Base-by-base conservation (phyloP, 2,329 filamentous ascomycete species). In the Apiospora marii region DNA sequence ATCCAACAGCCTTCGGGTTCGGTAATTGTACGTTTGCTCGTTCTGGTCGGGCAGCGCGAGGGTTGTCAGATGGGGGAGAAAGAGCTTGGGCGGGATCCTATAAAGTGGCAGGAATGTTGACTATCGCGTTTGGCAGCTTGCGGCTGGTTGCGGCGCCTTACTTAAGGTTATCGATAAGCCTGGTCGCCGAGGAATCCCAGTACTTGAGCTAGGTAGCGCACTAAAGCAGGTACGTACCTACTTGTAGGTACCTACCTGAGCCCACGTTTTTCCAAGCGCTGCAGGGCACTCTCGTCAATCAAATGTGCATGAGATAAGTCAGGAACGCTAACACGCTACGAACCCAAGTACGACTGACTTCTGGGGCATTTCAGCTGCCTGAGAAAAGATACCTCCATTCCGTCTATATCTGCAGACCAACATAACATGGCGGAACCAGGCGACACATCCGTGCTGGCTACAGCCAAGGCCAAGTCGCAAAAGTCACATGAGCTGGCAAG, bases 401-500 rank as follows among this genome's bases (percentile, higher is more conserved):
- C 14, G 34, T 7, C 51, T 22, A 3, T 58, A 30, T 27, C 13
- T 30, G 24, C 49, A 53, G 5, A 53, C 34, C 30, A 46, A 44
- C 37, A 64, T 70, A 46, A 44, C 37, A 64, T 70, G 69, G 69
- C 51, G 24, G 69, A 67, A 43, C 53, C 51, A 27, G 49, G 69
- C 58, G 61, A 67, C 34, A 44, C 48, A 10, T 70, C 68, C 8
- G 34, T 70, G 48, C 30, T 70, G 46, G 49, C 46, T 58, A 24
- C 46, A 27, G 68, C 68, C 27, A 51, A 41, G 22, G 48, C 68
- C 61, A 73, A 75, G 69, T 67, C 68, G 51, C 73, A 75, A 70
- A 85, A 84, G 73, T 83, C 84, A 24, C 84, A 85, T 72, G 86
- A 88, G 67, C 83, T 91, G 68, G 85, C 84, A 74, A 85, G 85